These are phyloP conservation scores for Aureobasidium vineae DNA, from an alignment of 2,329 filamentous ascomycete genomes.

Conservation along the genomic window DNA sequence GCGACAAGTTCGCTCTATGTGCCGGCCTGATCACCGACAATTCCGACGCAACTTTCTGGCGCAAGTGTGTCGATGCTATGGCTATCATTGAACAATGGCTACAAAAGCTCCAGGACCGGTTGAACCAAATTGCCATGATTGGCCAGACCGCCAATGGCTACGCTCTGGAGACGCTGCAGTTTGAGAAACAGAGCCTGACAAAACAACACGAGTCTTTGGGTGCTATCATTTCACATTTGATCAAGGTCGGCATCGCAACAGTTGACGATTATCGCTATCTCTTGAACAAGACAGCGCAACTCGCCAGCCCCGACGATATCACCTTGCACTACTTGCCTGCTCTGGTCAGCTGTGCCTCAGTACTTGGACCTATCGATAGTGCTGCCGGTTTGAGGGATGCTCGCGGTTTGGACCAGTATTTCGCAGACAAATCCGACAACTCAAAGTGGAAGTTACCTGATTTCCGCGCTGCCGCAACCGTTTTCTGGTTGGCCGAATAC, in stretches of 20 bases:
- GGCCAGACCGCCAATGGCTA: conserved; percentile 64
- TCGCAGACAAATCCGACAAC: conserved; percentile 66
- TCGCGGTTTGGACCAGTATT: conserved; percentile 64
- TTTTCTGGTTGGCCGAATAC: conserved; percentile 92
- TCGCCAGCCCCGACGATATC: conserved; percentile 73
- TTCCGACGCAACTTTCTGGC: conserved; percentile 55
- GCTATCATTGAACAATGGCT: conserved; percentile 73
- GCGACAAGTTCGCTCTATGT: conserved; percentile 56
- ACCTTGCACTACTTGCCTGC: conserved; percentile 79
- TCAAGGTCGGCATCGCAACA: conserved; percentile 71
- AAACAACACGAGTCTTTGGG: conserved; percentile 88
- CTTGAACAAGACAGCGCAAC: conserved; percentile 63
- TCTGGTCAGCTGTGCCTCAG: conserved; percentile 71
- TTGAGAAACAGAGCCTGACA: conserved; percentile 74
- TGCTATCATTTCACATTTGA: conserved; percentile 73
- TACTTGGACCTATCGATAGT: conserved; percentile 75
- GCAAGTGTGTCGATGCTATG: conserved; percentile 75
- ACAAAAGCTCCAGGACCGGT: conserved; percentile 69
- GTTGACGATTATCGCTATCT: conserved; percentile 72
- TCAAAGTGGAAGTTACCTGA: conserved; percentile 69
- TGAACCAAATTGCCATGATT: conserved; percentile 71
- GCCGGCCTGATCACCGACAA: conserved; percentile 56
- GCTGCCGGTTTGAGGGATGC: conserved; percentile 66
- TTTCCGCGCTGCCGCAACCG: conserved; percentile 73
- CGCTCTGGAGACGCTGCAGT: conserved; percentile 73